Evolutionary conservation across 192 early-diverging fungal species (phyloP).

Genomic region (Borealophlyctis nickersoniae): DNA sequence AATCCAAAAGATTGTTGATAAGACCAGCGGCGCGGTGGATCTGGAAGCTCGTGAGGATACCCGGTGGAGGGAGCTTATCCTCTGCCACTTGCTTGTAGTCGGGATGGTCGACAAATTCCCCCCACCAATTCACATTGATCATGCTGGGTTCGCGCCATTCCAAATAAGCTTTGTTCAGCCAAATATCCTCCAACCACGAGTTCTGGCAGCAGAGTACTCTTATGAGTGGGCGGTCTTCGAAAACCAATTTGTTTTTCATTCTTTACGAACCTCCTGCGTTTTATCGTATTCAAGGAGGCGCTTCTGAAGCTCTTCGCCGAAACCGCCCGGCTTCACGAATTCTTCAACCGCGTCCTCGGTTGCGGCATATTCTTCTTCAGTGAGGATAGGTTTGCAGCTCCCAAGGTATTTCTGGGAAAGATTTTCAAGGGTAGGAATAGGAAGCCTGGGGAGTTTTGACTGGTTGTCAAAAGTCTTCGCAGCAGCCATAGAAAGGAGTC

Average conservation of each 20-base stretch:
- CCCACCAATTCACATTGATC: conserved; percentile 61
- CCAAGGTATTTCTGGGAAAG: conserved; percentile 77
- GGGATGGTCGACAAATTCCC: conserved; percentile 47
- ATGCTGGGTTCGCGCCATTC: conserved; percentile 51
- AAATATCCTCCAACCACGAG: conserved; percentile 87
- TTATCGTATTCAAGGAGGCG: conserved; percentile 69
- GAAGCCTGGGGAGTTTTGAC: conserved; percentile 67
- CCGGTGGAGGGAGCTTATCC: conserved; percentile 48
- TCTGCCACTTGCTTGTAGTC: conserved; percentile 34
- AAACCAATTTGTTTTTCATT: too few relatives aligned
- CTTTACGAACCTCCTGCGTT: conserved; percentile 49
- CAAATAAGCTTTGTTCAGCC: conserved; percentile 50
- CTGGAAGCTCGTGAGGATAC: conserved; percentile 47
- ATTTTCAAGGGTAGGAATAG: conserved; percentile 77
- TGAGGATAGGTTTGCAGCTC: conserved; percentile 70
- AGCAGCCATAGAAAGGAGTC: conserved; percentile 4
- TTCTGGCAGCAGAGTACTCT: conserved; percentile 35
- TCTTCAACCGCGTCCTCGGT: conserved; percentile 65
- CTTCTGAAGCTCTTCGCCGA: conserved; percentile 73
- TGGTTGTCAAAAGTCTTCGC: conserved; percentile 30
- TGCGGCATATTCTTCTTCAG: conserved; percentile 48
- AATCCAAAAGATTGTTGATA: conserved; percentile 45
- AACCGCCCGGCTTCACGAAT: conserved; percentile 64
- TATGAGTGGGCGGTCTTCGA: too few relatives aligned
- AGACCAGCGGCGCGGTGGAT: conserved; percentile 51